A percentile compares a stretch with the other conserved stretches of the same genome.
These are phyloP conservation scores for Trichoderma atroviride DNA, from an alignment of 2,329 filamentous ascomycete genomes.

Conservation along the genomic window DNA sequence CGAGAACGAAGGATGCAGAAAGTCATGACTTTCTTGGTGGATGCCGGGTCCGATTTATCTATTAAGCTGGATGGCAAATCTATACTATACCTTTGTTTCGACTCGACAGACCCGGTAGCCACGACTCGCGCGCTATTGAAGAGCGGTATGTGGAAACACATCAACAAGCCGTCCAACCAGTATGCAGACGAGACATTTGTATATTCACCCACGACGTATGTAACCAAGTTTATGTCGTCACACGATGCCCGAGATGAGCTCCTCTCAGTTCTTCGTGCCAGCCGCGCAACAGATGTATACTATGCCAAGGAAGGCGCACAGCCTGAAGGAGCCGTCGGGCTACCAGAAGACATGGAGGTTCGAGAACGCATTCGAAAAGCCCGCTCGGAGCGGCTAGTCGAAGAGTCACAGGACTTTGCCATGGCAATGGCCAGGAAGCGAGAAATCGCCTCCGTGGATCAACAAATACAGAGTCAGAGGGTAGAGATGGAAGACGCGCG, in stretches of 20 bases:
- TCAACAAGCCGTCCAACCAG: slow-evolving; percentile 63
- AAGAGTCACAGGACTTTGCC: slow-evolving; percentile 54
- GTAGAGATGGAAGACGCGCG: slow-evolving; percentile 56
- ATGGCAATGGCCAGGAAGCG: slow-evolving; percentile 52
- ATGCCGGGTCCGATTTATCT: slow-evolving; percentile 58
- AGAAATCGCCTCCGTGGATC: slow-evolving; percentile 56
- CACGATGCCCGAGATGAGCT: slow-evolving; percentile 47
- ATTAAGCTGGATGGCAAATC: slow-evolving; percentile 62
- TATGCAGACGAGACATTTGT: slow-evolving; percentile 56
- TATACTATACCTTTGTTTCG: slow-evolving; percentile 61
- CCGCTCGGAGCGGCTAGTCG: slow-evolving; percentile 48
- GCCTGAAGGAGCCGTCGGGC: slow-evolving; percentile 55
- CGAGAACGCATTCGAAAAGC: slow-evolving; percentile 55
- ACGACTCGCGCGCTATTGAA: slow-evolving; percentile 63
- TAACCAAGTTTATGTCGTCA: slow-evolving; percentile 49
- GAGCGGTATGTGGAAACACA: slow-evolving; percentile 64
- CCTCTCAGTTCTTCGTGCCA: slow-evolving; percentile 52
- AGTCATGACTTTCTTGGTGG: slow-evolving; percentile 59
- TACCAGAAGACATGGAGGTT: slow-evolving; percentile 53
- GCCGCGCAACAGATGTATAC: slow-evolving; percentile 56
- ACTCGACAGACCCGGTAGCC: slow-evolving; percentile 56
- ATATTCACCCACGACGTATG: slow-evolving; percentile 68
- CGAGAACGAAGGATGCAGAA: slow-evolving; percentile 59
- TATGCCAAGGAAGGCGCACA: slow-evolving; percentile 58
- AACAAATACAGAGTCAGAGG: slow-evolving; percentile 52